These are phyloP conservation scores for Phytophthora hibernalis DNA, from an alignment of 352 stramenopile genomes.

Conservation along the genomic window DNA sequence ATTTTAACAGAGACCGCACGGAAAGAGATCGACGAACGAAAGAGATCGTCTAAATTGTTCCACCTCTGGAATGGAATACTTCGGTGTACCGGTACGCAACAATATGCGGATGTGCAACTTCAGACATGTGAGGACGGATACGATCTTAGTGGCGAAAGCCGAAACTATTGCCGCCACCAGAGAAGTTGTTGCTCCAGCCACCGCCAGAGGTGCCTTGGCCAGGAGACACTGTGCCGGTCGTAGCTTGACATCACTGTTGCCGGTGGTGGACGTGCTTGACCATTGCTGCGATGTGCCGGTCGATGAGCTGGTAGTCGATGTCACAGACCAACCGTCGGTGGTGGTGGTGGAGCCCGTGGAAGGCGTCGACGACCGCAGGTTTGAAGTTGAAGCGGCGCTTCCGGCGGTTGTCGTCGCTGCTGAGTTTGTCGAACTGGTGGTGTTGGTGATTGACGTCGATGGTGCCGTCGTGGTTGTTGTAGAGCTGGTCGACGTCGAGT, in stretches of 20 bases:
- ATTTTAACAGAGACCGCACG: not conserved
- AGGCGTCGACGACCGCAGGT: constrained; percentile 13
- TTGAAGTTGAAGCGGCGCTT: constrained; percentile 5
- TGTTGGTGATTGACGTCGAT: constrained; percentile 19
- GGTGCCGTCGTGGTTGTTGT: constrained; percentile 5
- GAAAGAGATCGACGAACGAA: not conserved
- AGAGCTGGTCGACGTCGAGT: constrained; percentile 9
- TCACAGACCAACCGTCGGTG: constrained; percentile 18
- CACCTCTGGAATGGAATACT: too few species aligned
- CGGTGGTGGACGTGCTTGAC: constrained; percentile 12
- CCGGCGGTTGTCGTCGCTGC: constrained; percentile 7
- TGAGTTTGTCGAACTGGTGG: constrained; percentile 13
- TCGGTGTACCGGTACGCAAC: constrained; percentile 3
- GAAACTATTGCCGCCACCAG: constrained; percentile 26
- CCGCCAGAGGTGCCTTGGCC: constrained; percentile 15
- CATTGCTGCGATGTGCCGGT: constrained; percentile 11
- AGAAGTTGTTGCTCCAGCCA: constrained; percentile 25
- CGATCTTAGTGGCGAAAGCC: constrained; percentile 24
- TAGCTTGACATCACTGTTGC: constrained; percentile 25
- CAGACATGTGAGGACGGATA: not conserved
- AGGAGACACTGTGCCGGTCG: constrained; percentile 25
- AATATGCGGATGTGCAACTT: too few species aligned
- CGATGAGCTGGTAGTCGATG: constrained; percentile 3
- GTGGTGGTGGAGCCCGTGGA: constrained; percentile 18
- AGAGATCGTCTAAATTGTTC: too few species aligned